Conservation (phyloP, 139 green algal genomes). For the Deuterostichococcus epilithicus region DNA sequence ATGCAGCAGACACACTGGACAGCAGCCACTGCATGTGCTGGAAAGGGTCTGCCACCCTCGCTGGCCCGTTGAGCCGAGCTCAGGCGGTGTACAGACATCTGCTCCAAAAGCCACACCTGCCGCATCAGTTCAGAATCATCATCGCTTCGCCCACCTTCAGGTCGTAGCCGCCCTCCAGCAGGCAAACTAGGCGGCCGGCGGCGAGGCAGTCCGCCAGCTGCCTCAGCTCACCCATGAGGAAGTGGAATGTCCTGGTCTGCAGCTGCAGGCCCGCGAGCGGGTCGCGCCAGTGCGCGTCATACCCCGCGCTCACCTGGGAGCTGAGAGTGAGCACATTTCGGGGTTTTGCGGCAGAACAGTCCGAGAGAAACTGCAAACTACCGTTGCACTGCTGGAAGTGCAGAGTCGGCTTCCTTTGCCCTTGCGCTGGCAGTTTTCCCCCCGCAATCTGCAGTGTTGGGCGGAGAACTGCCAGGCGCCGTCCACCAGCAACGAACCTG, state of each 20-base stretch:
- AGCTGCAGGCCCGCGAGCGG: constrained; percentile 79
- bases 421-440: too few species aligned
- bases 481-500: too few species aligned
- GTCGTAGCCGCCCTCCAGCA: constrained; percentile 86
- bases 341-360: background rate
- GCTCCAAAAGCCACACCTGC: background rate
- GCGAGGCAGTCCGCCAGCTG: constrained; percentile 60
- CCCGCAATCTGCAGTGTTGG: too few species aligned
- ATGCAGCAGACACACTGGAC: too few species aligned
- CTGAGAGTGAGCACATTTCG: background rate
- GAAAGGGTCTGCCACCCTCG: too few species aligned
- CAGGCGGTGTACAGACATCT: constrained; percentile 65
- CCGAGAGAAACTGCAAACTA: background rate
- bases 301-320: constrained; percentile 56
- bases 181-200: constrained; percentile 64
- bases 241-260: constrained; percentile 66
- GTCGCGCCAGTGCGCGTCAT: constrained; percentile 87
- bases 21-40: too few species aligned
- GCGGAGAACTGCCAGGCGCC: too few species aligned
- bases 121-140: too few species aligned
- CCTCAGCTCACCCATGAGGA: constrained; percentile 26
- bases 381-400: too few species aligned
- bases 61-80: too few species aligned
- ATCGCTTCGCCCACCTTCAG: constrained; percentile 5
- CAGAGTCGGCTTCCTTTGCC: too few species aligned